Conservation (phyloP, 2,329 filamentous ascomycete genomes). For the Zasmidium angulare region DNA sequence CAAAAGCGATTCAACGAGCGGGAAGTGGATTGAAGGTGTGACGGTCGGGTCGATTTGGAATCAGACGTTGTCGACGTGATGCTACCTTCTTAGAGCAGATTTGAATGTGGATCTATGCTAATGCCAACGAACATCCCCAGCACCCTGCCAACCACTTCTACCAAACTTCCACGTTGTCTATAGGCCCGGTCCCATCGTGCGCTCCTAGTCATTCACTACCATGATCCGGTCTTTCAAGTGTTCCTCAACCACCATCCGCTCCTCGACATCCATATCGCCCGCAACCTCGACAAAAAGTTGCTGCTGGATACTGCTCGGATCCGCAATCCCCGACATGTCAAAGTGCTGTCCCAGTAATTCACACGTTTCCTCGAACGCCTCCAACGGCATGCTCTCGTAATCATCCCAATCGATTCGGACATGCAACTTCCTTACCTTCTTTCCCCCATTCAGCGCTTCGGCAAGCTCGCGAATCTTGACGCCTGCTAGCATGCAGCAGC, state of each 20-base stretch:
- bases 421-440: neutral
- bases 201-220: too few species aligned
- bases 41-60: slow-evolving; percentile 57
- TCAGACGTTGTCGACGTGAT: slow-evolving; percentile 30
- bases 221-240: neutral
- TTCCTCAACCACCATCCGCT: neutral
- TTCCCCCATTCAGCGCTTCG: neutral
- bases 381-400: neutral
- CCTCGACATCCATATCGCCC: neutral
- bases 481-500: neutral
- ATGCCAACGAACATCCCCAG: too few species aligned
- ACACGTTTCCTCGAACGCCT: neutral
- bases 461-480: neutral
- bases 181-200: too few species aligned
- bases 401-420: neutral
- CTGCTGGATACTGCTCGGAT: neutral
- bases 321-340: too few species aligned
- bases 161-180: too few species aligned
- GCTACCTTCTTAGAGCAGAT: neutral
- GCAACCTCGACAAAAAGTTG: neutral
- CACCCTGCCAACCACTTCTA: too few species aligned
- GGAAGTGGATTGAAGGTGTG: slow-evolving; percentile 48
- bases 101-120: too few species aligned
- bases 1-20: slow-evolving; percentile 45
- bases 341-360: too few species aligned